Evolutionary conservation across 495 filamentous ascomycete genomes (phyloP).

Genomic region (Parachaetomium inaequale): DNA sequence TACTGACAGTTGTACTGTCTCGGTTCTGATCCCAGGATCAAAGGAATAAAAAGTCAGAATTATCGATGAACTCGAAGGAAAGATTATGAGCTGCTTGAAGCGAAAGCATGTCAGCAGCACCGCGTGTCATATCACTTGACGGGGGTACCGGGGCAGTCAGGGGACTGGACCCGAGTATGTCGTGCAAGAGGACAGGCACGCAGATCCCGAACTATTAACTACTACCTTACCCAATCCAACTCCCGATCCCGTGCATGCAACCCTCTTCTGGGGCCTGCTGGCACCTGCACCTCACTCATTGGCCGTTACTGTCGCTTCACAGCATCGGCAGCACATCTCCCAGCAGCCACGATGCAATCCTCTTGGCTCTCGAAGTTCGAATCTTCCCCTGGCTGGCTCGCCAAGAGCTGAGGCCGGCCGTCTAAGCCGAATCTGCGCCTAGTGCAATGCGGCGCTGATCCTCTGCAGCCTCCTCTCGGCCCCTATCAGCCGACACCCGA

Average conservation of each 20-base stretch:
- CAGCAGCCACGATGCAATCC: neutral
- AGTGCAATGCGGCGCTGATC: neutral
- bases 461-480: neutral
- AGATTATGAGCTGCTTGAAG: no score
- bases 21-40: no score
- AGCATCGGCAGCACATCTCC: neutral
- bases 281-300: neutral
- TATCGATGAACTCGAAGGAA: no score
- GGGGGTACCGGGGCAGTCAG: no score
- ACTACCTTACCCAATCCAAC: neutral
- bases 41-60: no score
- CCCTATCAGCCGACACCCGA: neutral
- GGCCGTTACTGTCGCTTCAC: neutral
- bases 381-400: neutral
- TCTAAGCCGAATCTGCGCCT: slow-evolving; percentile 4
- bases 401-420: slow-evolving; percentile 14
- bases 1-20: no score
- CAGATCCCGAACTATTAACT: no score
- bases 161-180: no score
- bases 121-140: no score
- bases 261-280: no score
- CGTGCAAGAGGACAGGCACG: no score
- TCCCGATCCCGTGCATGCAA: neutral
- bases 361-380: neutral
- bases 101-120: no score